Evolutionary conservation across 2,329 filamentous ascomycete genomes (phyloP), one percentile per base, ranked within the genome.

Genomic region (Hypoxylon sp.): DNA sequence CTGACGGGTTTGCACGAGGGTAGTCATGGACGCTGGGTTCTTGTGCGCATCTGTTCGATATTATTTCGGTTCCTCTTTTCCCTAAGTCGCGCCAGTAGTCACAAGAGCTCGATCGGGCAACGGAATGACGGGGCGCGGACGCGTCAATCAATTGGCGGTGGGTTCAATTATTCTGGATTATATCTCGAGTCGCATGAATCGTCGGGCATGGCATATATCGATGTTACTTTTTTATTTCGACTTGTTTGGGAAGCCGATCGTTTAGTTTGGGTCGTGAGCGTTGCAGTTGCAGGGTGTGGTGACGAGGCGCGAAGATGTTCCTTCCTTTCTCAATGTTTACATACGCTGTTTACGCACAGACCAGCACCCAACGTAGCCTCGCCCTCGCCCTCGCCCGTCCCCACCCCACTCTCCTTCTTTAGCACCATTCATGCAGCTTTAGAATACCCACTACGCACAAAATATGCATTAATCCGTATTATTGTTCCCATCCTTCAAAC

Each of bases 1-100:
- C 82, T 86, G 85, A 79, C 87, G 87, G 78, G 86, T 86, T 80
- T 85, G 86, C 80, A 91, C 84, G 81, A 91, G 83, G 80, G 89
- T 90, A 88, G 89, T 91, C 89, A 91, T 91, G 87, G 87, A 89
- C 86, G 85, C 83, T 82, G 78, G 75, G 66, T 75, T 55, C 55
- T 70, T 62, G 59, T 65, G 72, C 69, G 74, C 75, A 77, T 76
- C 51, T 68, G 73, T 66, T 57, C 61, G 64, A 58, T 42, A 64
- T 47, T 46, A 24, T 31, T 50, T 60, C 31, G 56, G 48, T 46
- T 62, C 10, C 35, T 62, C 13, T 19, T 46, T 62, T 6, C 37
- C 60, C 13, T 19, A 47, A 57, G 67, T 67, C 60, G 72, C 68
- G 72, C 71, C 51, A 53, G 67, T 58, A 46, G 44, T 37, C 17